Evolutionary conservation across 495 filamentous ascomycete species (phyloP), one percentile per base, ranked within the genome.

Genomic region (Viridothelium virens): DNA sequence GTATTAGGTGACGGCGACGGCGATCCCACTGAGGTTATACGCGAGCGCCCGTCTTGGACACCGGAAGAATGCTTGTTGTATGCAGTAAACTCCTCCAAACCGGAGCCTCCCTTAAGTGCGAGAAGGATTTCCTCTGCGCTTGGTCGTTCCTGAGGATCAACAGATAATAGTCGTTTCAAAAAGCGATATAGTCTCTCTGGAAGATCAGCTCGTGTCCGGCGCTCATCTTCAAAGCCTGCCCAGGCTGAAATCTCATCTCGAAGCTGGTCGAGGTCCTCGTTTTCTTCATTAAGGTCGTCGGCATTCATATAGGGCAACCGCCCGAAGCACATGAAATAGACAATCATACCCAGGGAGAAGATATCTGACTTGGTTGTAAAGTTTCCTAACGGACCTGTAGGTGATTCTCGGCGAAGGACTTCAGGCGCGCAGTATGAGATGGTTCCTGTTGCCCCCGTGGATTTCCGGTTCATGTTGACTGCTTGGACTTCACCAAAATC

Each of bases 361-460:
- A 98, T 89, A 74, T 98, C 94, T 0, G 92, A 96, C 71, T 97
- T 98, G 63, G 89, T 89, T 0, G 91, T 95, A 71, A 98, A 98
- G 71, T 97, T 95, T 3, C 89, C 92, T 69, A 89, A 89, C 11
- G 82, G 81, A 12, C 94, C 94, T 65, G 77, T 82, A 0, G 85
- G 80, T 48, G 79, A 74, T 56, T 91, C 85, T 66, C 81, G 86
- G 50, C 82, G 85, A 39, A 98, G 77, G 18, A 98, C 94, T 72
- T 98, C 94, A 2, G 94, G 94, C 0, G 94, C 95, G 76, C 95
- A 97, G 75, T 96, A 98, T 0, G 93, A 97, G 41, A 98, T 92
- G 3, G 94, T 98, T 0, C 94, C 94, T 0, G 94, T 98, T 0
- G 92, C 89, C 10, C 94, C 94, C 2, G 92, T 96, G 14, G 92